Percentiles rank a stretch among this genome's conserved stretches.
phyloP scores from a whole-genome alignment of 768 basidiomycete genomes.

The Boletus bicolor region DNA sequence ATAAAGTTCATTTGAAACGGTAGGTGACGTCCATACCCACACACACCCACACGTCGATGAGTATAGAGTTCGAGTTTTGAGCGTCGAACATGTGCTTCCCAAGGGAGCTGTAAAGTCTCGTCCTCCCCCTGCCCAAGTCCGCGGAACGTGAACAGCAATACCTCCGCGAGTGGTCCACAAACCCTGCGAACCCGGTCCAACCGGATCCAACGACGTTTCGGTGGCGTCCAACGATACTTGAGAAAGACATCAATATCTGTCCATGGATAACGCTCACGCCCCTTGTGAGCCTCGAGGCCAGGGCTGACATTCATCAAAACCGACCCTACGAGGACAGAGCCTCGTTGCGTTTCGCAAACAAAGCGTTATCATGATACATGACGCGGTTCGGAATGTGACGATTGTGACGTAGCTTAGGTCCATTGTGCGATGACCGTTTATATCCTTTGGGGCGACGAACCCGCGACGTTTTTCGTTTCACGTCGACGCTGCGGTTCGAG shows the following conservation, averaged over 20 bases:
- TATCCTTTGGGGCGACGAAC: not conserved
- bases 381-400: not conserved
- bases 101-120: too few relatives aligned
- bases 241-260: not conserved
- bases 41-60: not conserved
- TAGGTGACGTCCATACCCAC: too few relatives aligned
- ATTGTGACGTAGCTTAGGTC: not conserved
- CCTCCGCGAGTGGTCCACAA: not conserved
- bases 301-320: not conserved
- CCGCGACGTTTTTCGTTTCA: not conserved
- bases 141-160: not conserved
- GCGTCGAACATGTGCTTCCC: not conserved
- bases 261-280: not conserved
- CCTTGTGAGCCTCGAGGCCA: not conserved
- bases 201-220: not conserved
- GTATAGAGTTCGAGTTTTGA: not conserved
- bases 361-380: too few relatives aligned
- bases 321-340: not conserved
- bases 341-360: too few relatives aligned
- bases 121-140: not conserved
- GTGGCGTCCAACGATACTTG: not conserved
- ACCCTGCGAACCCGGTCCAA: not conserved
- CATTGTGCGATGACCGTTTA: not conserved
- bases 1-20: not conserved
- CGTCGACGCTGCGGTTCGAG: not conserved